A percentile compares a stretch with the other conserved stretches of the same genome.
These are phyloP conservation scores for Candida albicans DNA, from an alignment of 1,139 yeast genomes.

Conservation along the genomic window DNA sequence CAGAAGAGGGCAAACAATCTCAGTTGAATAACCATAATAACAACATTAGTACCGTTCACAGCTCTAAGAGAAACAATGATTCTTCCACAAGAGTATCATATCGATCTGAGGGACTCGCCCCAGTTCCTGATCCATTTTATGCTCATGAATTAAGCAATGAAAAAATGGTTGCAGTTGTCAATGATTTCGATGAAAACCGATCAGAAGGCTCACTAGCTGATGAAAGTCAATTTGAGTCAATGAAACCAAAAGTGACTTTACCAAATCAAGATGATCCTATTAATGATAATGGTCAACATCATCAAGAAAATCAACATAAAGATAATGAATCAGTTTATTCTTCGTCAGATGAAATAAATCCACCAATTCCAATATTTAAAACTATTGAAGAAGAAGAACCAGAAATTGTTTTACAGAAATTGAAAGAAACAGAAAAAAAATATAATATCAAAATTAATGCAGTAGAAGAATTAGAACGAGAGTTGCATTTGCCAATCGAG, in stretches of 20 bases:
- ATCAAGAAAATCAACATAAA: slow-evolving; percentile 3
- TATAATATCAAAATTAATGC: slow-evolving; percentile 34
- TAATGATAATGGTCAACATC: slow-evolving; percentile 6
- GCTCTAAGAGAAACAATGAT: slow-evolving; percentile 1
- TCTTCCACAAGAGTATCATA: background rate
- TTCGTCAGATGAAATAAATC: slow-evolving; percentile 12
- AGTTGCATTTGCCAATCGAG: slow-evolving; percentile 8
- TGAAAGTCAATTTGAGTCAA: slow-evolving; percentile 17
- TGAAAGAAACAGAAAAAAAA: slow-evolving; percentile 33
- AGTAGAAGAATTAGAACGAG: slow-evolving; percentile 29
- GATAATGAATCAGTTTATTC: slow-evolving; percentile 3
- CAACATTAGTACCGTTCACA: slow-evolving; percentile 1
- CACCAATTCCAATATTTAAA: slow-evolving; percentile 28
- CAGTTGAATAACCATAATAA: background rate
- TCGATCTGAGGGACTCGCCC: slow-evolving; percentile 15
- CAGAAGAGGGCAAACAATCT: slow-evolving; percentile 7
- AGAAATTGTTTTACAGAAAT: slow-evolving; percentile 25
- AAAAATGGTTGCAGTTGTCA: slow-evolving; percentile 7
- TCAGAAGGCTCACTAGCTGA: slow-evolving; percentile 33
- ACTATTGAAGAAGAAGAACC: slow-evolving; percentile 36
- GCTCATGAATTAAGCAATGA: slow-evolving; percentile 12
- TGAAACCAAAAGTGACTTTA: slow-evolving; percentile 8
- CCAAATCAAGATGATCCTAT: slow-evolving; percentile 11
- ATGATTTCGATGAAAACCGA: slow-evolving; percentile 20
- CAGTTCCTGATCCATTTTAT: slow-evolving; percentile 22